phyloP scores from a whole-genome alignment of 192 early-diverging fungal genomes.

The Coemansia sp. region DNA sequence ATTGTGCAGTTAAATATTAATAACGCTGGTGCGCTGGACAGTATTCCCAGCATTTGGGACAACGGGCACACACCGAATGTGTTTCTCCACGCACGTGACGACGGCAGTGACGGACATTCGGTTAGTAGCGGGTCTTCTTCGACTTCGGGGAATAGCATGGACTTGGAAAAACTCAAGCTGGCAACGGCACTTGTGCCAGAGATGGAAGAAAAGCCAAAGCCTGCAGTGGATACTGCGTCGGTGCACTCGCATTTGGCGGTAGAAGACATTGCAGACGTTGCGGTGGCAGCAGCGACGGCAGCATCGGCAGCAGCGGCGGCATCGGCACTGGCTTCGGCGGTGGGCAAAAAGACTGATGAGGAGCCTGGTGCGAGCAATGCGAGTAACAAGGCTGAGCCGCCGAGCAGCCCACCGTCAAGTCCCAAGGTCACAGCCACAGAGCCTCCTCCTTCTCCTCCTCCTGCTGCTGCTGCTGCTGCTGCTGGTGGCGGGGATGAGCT shows the following conservation, averaged over 20 bases:
- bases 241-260: constrained; percentile 18
- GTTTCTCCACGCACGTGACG: constrained; percentile 20
- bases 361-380: constrained; percentile 5
- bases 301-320: constrained; percentile 3
- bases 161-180: constrained; percentile 22
- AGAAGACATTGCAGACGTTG: constrained; percentile 34
- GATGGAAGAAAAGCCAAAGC: constrained; percentile 17
- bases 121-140: constrained; percentile 11
- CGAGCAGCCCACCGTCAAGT: no score
- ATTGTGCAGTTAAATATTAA: constrained; percentile 43
- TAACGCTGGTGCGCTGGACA: constrained; percentile 39
- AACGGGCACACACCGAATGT: constrained; percentile 39
- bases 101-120: neutral
- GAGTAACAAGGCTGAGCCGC: constrained; percentile 39
- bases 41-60: constrained; percentile 38
- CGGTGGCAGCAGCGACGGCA: constrained; percentile 23
- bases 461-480: no score
- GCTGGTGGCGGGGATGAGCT: constrained; percentile 44
- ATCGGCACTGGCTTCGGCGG: neutral
- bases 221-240: neutral
- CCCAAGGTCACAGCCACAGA: no score
- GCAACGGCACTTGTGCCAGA: constrained; percentile 9
- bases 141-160: constrained; percentile 14
- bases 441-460: no score
- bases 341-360: neutral